These are phyloP conservation scores for Protomyces arabidopsidicola DNA, from an alignment of 1,139 yeast species.

Conservation along the genomic window DNA sequence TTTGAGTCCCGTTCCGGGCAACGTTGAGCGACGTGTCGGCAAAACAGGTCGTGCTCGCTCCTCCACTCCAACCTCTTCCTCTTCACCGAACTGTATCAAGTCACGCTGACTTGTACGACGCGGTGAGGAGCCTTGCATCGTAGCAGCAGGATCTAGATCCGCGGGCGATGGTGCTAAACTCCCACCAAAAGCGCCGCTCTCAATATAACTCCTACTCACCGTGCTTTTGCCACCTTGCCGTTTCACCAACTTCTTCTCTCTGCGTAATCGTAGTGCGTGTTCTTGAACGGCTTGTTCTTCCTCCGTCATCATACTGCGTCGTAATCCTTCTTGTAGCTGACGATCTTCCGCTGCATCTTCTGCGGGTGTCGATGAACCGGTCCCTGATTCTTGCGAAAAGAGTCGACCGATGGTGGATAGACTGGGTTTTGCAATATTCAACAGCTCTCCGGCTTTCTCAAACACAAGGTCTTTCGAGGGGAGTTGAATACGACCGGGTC, in stretches of 20 bases:
- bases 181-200: slow-evolving; percentile 9
- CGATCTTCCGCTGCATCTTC: background rate
- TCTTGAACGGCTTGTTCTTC: background rate
- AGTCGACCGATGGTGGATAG: slow-evolving; percentile 16
- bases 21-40: background rate
- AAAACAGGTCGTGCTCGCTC: background rate
- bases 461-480: slow-evolving; percentile 24
- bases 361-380: background rate
- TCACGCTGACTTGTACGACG: background rate
- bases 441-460: slow-evolving; percentile 19
- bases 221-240: background rate
- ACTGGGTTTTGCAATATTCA: slow-evolving; percentile 22
- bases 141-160: background rate
- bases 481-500: slow-evolving; percentile 1
- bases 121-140: background rate
- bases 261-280: background rate
- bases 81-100: background rate
- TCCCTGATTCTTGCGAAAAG: slow-evolving; percentile 7
- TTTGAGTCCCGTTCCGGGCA: background rate
- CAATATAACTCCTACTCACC: slow-evolving; percentile 3
- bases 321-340: background rate
- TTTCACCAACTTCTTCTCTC: background rate
- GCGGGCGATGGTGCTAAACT: background rate
- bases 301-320: background rate
- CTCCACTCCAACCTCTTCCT: background rate